phyloP scores from a whole-genome alignment of 2,329 filamentous ascomycete species.

The Mollisiaceae sp. region DNA sequence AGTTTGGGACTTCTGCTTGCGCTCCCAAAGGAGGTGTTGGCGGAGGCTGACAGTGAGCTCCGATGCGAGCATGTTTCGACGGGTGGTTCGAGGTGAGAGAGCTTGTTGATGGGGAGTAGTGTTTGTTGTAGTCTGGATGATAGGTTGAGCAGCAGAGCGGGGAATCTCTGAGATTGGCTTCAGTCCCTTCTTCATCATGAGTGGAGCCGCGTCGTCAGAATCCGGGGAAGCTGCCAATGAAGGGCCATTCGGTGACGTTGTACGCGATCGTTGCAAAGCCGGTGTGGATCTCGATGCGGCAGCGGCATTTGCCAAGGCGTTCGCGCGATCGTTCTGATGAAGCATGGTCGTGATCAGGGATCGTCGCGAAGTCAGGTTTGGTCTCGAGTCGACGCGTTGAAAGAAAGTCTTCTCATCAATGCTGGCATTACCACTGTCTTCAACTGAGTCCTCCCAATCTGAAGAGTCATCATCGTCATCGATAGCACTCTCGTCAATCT shows the following conservation, averaged over 20 bases:
- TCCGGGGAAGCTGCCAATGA: conserved; percentile 60
- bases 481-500: conserved; percentile 83
- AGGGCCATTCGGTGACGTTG: conserved; percentile 71
- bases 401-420: conserved; percentile 82
- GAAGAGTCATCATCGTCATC: conserved; percentile 68
- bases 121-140: conserved; percentile 73
- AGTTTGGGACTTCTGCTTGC: conserved; percentile 90
- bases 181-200: conserved; percentile 55
- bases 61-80: conserved; percentile 93
- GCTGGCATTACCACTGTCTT: conserved; percentile 83
- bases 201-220: conserved; percentile 50
- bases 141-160: conserved; percentile 74
- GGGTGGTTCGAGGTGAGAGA: conserved; percentile 87
- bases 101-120: conserved; percentile 67
- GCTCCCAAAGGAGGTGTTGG: conserved; percentile 91
- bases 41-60: conserved; percentile 93
- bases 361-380: conserved; percentile 81
- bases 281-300: conserved; percentile 58
- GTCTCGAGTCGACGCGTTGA: conserved; percentile 86
- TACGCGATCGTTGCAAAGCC: conserved; percentile 62
- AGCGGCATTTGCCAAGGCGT: conserved; percentile 68
- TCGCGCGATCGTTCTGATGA: conserved; percentile 76
- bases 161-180: conserved; percentile 52
- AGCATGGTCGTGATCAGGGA: conserved; percentile 92
- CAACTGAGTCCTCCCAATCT: conserved; percentile 69